A percentile compares a stretch with the other conserved stretches of the same genome.
phyloP scores from a whole-genome alignment of 768 basidiomycete species.

The Mycena polygramma region DNA sequence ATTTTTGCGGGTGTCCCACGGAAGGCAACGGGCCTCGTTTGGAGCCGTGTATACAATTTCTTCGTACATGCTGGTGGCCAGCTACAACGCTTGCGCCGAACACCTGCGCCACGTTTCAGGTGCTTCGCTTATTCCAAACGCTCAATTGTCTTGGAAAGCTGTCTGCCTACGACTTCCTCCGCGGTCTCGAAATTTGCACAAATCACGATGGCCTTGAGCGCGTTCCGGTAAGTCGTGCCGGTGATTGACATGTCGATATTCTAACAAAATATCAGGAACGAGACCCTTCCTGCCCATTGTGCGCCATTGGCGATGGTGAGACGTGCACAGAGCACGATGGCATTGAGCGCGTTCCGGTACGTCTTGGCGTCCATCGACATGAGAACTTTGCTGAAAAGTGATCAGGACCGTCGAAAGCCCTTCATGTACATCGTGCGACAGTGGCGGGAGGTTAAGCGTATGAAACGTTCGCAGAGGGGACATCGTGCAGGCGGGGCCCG shows the following conservation, averaged over 20 bases:
- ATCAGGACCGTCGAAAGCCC: conserved; percentile 21
- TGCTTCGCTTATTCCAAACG: conserved; percentile 18
- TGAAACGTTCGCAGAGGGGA: conserved; percentile 21
- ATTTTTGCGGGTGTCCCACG: conserved; percentile 23
- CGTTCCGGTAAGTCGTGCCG: conserved; percentile 14
- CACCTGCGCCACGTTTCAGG: conserved; percentile 22
- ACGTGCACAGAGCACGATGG: conserved; percentile 3
- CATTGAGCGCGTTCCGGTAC: not conserved
- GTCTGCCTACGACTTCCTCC: conserved; percentile 25
- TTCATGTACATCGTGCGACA: conserved; percentile 25
- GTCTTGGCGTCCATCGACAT: too few relatives aligned
- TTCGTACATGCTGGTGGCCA: conserved; percentile 27
- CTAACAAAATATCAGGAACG: too few relatives aligned
- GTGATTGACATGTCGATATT: too few relatives aligned
- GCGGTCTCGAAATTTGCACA: conserved; percentile 6
- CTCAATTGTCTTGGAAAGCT: conserved; percentile 30
- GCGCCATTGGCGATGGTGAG: too few relatives aligned
- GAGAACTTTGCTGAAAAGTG: not conserved
- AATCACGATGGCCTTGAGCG: not conserved
- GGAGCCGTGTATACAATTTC: conserved; percentile 6
- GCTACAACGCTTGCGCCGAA: conserved; percentile 16
- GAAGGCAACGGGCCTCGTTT: too few relatives aligned
- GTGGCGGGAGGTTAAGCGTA: conserved; percentile 28
- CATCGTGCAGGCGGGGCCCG: conserved; percentile 20
- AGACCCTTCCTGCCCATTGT: too few relatives aligned